These are phyloP conservation scores for Paracorniculantispora psalliotae DNA, from an alignment of 2,329 filamentous ascomycete genomes.

Conservation along the genomic window DNA sequence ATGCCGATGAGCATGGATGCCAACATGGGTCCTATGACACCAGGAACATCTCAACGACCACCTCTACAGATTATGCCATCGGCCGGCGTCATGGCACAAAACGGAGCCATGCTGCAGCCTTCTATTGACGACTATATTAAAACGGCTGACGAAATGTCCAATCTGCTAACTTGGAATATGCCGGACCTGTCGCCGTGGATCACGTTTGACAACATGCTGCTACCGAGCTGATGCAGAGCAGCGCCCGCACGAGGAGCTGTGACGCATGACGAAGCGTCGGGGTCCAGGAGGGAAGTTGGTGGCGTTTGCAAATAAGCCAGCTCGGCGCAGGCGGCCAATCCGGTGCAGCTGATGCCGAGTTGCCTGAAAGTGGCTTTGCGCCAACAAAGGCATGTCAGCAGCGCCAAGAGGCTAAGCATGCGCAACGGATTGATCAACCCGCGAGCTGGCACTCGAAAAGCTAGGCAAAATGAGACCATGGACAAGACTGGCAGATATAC, in stretches of 20 bases:
- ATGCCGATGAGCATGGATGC: conserved; percentile 11
- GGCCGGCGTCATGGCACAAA: conserved; percentile 16
- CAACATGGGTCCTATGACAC: conserved; percentile 3
- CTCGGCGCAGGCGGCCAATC: neutral
- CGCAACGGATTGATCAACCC: neutral
- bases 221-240: conserved; percentile 1
- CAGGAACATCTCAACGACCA: conserved; percentile 6
- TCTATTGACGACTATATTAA: conserved; percentile 22
- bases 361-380: neutral
- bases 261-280: neutral
- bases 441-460: neutral
- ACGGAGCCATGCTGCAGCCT: conserved; percentile 15
- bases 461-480: neutral
- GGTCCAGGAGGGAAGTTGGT: neutral
- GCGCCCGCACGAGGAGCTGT: neutral
- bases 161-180: conserved; percentile 21
- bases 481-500: neutral
- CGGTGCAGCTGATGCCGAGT: neutral
- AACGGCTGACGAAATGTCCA: conserved; percentile 23
- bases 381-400: conserved; percentile 3
- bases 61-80: conserved; percentile 16
- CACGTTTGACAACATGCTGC: conserved; percentile 9
- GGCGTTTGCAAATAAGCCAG: conserved; percentile 1
- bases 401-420: conserved; percentile 5
- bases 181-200: conserved; percentile 18